Base-by-base conservation (phyloP, 495 filamentous ascomycete genomes). In the Chaetomium tenue region DNA sequence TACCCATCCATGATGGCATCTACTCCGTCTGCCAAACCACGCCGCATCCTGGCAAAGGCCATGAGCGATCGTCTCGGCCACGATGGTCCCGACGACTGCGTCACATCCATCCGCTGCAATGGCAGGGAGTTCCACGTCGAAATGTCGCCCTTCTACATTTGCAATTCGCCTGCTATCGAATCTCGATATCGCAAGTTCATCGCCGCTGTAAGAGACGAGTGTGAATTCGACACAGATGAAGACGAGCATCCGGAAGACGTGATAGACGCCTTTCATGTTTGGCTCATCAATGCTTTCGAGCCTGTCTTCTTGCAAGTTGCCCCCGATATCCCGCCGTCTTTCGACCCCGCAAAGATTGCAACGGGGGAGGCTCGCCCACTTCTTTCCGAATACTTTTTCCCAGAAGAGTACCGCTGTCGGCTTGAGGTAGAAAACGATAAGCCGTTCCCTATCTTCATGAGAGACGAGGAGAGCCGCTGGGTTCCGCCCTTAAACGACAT, bases 351-450 rank as follows among this genome's bases (percentile, higher is more conserved):
- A 20, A 66, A 55, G 52, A 59, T 66, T 37, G 42, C 26, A 37
- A 62, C 58, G 16, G 64, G 64, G 50, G 51, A 66, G 57, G 64
- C 64, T 16, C 50, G 58, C 28, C 64, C 64, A 22, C 51, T 66
- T 28, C 64, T 66, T 33, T 63, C 64, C 37, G 64, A 66, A 53
- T 66, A 66, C 50, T 30, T 66, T 33, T 66, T 66, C 53, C 64
- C 64, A 18, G 40, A 66, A 23, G 52, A 44, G 33, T 44, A 61
- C 44, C 26, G 59, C 23, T 66, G 59, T 66, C 59, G 59, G 59
- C 58, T 66, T 25, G 64, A 66, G 50, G 33, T 42, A 23, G 64
- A 61, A 56, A 58, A 66, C 54, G 64, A 66, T 25, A 58, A 51
- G 51, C 25, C 40, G 54, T 40, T 66, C 55, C 58, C 64, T 37